Evolutionary conservation across 345 rosid genomes (phyloP).

Genomic region (Laguncularia racemosa): DNA sequence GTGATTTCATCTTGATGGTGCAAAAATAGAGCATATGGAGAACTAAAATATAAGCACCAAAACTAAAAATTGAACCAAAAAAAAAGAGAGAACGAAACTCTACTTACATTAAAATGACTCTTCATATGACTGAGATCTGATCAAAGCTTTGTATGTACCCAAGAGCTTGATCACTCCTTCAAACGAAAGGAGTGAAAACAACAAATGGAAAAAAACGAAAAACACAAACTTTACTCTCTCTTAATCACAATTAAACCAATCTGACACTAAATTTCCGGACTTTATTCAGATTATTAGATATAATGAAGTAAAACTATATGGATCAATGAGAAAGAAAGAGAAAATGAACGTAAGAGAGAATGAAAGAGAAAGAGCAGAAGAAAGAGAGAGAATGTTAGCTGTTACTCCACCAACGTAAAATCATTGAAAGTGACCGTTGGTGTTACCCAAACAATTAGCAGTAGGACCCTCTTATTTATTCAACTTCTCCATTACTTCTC

Average conservation of each 20-base stretch:
- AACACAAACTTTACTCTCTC: too few species aligned
- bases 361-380: constrained; percentile 1
- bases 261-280: too few species aligned
- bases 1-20: constrained; percentile 1
- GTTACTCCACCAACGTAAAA: constrained; percentile 22
- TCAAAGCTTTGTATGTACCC: constrained; percentile 12
- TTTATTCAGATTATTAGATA: too few species aligned
- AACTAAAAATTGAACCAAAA: neutral
- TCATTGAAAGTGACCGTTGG: constrained; percentile 74
- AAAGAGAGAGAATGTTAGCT: neutral
- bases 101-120: constrained; percentile 74
- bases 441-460: constrained; percentile 70
- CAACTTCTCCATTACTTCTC: too few species aligned
- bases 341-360: neutral
- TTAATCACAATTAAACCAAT: too few species aligned
- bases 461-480: constrained; percentile 46
- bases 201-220: too few species aligned
- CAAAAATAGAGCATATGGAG: constrained; percentile 2
- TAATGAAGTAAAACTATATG: neutral
- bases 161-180: too few species aligned
- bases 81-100: neutral
- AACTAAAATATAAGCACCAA: neutral
- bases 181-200: too few species aligned
- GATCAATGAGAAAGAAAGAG: neutral
- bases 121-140: constrained; percentile 66